Percentiles rank a stretch among this genome's conserved stretches.
These are phyloP conservation scores for Globisporangium heterothallicum DNA, from an alignment of 352 stramenopile genomes.

Conservation along the genomic window DNA sequence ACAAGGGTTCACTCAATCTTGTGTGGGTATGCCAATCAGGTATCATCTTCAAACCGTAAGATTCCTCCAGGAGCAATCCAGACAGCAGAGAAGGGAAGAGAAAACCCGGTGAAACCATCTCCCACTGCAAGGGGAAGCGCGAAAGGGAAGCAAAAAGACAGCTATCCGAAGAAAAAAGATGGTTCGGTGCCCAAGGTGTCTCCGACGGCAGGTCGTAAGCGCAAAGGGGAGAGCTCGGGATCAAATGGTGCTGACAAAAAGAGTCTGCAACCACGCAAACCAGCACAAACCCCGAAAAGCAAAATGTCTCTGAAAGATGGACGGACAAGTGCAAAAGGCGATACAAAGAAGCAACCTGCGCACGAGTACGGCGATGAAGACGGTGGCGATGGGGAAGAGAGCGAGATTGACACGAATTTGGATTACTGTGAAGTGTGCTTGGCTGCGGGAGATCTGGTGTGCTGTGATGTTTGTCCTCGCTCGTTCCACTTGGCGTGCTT, in stretches of 20 bases:
- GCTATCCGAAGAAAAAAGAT: not conserved
- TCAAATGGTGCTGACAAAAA: slow-evolving; percentile 5
- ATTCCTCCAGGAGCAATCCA: not conserved
- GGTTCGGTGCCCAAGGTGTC: slow-evolving; percentile 4
- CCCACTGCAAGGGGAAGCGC: slow-evolving; percentile 12
- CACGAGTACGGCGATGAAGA: slow-evolving; percentile 7
- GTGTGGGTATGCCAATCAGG: not conserved
- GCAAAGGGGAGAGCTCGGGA: not conserved
- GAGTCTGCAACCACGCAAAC: slow-evolving; percentile 6
- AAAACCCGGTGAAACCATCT: slow-evolving; percentile 12
- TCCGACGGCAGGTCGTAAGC: not conserved
- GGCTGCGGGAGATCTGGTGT: slow-evolving; percentile 79
- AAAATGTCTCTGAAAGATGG: not conserved
- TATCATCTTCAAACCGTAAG: not conserved
- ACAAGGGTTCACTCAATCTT: too few species aligned
- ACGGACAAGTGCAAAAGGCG: not conserved
- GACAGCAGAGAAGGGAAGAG: not conserved
- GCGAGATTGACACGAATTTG: slow-evolving; percentile 72
- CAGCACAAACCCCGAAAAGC: not conserved
- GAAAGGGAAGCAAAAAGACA: slow-evolving; percentile 13
- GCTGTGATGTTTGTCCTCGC: slow-evolving; percentile 88
- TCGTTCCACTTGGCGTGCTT: slow-evolving; percentile 90
- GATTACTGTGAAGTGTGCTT: slow-evolving; percentile 85
- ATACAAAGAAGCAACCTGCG: slow-evolving; percentile 5
- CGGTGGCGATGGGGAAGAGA: slow-evolving; percentile 30